phyloP scores from a whole-genome alignment of 1,284 basidiomycete genomes.

The Austroboletus niveus region DNA sequence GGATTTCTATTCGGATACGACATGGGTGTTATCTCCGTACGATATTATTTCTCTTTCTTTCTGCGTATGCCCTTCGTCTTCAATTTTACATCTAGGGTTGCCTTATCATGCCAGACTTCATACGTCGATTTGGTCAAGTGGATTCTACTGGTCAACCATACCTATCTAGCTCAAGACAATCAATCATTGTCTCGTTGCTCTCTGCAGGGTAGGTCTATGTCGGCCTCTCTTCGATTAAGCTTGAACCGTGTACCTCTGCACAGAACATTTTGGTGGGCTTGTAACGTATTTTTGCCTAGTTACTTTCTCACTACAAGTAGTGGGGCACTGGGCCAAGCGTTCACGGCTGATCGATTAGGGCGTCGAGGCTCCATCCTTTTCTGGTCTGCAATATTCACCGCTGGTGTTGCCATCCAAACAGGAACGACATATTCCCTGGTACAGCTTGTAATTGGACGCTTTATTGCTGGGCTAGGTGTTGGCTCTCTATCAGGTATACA shows the following conservation, averaged over 20 bases:
- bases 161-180: constrained; percentile 62
- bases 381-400: constrained; percentile 72
- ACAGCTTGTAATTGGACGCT: constrained; percentile 70
- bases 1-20: constrained; percentile 68
- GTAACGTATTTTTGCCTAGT: not conserved
- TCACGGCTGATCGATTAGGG: constrained; percentile 74
- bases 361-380: constrained; percentile 71
- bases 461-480: constrained; percentile 72
- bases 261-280: constrained; percentile 57
- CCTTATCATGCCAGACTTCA: constrained; percentile 78
- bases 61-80: not conserved
- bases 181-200: constrained; percentile 76
- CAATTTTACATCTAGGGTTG: constrained; percentile 53
- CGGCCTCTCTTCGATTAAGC: not conserved
- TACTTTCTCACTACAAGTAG: constrained; percentile 31
- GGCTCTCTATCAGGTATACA: constrained; percentile 43
- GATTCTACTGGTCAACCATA: constrained; percentile 49
- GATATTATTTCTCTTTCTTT: constrained; percentile 3
- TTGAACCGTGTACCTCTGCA: not conserved
- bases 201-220: constrained; percentile 60
- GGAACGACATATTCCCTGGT: constrained; percentile 56
- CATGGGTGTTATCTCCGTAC: constrained; percentile 64
- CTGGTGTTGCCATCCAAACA: constrained; percentile 59
- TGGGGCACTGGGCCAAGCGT: constrained; percentile 70
- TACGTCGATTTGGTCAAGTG: constrained; percentile 61